phyloP scores from a whole-genome alignment of 2,329 filamentous ascomycete genomes.

The Epichloe sibirici region DNA sequence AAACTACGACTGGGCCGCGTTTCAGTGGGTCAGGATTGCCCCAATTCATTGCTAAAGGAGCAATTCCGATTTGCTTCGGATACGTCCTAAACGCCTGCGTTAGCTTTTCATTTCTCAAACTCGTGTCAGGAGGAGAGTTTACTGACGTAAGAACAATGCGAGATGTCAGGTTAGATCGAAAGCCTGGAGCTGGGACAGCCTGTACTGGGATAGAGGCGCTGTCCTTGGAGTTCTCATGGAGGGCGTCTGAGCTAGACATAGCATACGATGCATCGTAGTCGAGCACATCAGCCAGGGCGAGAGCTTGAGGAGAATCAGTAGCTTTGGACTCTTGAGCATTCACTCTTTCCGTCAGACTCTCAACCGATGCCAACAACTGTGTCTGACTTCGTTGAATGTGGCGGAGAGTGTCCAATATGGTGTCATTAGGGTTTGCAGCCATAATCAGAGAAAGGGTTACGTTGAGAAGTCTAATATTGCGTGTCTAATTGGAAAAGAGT shows the following conservation, averaged over 20 bases:
- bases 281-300: not conserved
- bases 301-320: slow-evolving; percentile 3
- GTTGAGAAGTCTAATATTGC: too few species aligned
- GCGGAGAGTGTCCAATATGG: slow-evolving; percentile 20
- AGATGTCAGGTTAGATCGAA: slow-evolving; percentile 36
- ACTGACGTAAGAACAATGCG: slow-evolving; percentile 43
- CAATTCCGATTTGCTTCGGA: slow-evolving; percentile 86
- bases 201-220: not conserved
- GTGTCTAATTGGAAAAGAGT: not conserved
- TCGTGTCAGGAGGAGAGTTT: slow-evolving; percentile 4
- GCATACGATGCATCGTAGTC: not conserved
- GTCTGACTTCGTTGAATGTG: slow-evolving; percentile 31
- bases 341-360: slow-evolving; percentile 24
- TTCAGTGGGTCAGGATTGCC: slow-evolving; percentile 61
- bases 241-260: not conserved
- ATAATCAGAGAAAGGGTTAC: not conserved
- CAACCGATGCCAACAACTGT: slow-evolving; percentile 27
- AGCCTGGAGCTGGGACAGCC: slow-evolving; percentile 13
- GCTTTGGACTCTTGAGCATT: slow-evolving; percentile 7
- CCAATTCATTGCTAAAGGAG: slow-evolving; percentile 83
- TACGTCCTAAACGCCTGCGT: slow-evolving; percentile 49
- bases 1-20: slow-evolving; percentile 83
- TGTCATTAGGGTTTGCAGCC: slow-evolving; percentile 5
- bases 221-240: not conserved
- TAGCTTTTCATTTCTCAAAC: not conserved